These are phyloP conservation scores for Cymbidium sinense DNA, from an alignment of 106 monocot species.

Conservation along the genomic window DNA sequence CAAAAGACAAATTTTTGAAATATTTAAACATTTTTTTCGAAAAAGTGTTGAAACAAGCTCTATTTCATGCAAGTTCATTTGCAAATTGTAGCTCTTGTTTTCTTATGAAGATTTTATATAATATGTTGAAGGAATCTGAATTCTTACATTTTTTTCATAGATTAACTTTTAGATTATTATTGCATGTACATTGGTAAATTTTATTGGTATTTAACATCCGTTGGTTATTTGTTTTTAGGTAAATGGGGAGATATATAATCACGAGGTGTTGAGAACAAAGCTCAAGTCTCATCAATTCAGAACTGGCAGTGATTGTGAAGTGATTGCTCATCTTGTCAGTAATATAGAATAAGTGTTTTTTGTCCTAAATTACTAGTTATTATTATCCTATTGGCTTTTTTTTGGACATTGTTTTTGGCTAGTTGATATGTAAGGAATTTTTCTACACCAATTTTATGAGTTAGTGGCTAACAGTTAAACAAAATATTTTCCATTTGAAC, in stretches of 20 bases:
- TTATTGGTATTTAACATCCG: not conserved
- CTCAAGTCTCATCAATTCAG: constrained; percentile 50
- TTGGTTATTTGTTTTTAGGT: constrained; percentile 25
- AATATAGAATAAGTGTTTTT: not conserved
- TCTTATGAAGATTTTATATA: not conserved
- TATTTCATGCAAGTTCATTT: not conserved
- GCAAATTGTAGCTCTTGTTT: not conserved
- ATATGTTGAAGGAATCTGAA: not conserved
- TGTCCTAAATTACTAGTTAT: not conserved
- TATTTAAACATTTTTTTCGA: too few species aligned
- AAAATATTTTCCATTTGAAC: constrained; percentile 5
- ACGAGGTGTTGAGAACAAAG: constrained; percentile 48
- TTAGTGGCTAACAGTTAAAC: not conserved
- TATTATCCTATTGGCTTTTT: not conserved
- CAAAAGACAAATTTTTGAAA: too few species aligned
- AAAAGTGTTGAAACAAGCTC: not conserved
- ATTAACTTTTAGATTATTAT: not conserved
- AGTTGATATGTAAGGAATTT: not conserved
- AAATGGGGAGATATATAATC: constrained; percentile 79
- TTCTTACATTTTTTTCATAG: not conserved
- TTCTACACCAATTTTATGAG: not conserved
- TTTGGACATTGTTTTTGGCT: not conserved
- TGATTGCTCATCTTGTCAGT: constrained; percentile 78
- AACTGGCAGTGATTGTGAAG: constrained; percentile 75
- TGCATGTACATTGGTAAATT: not conserved